phyloP scores from a whole-genome alignment of 306 rosid genomes.

The Inga leiocalycina region DNA sequence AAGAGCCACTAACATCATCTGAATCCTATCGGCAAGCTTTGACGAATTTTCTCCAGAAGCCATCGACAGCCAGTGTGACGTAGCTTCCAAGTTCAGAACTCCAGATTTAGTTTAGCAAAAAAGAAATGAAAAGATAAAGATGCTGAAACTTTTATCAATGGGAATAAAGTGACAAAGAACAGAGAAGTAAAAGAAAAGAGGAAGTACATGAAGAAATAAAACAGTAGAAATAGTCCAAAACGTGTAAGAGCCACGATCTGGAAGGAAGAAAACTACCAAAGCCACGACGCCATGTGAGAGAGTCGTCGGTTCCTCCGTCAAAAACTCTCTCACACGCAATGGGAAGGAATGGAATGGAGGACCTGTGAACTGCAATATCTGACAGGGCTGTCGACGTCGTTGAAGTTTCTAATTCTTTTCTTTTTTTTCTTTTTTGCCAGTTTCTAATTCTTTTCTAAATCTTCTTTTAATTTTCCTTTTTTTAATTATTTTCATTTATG shows the following conservation, averaged over 20 bases:
- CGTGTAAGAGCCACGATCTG: constrained; percentile 46
- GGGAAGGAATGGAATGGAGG: constrained; percentile 36
- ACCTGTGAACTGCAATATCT: constrained; percentile 23
- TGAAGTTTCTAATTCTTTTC: constrained; percentile 21
- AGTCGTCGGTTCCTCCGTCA: constrained; percentile 19
- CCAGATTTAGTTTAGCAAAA: constrained; percentile 28
- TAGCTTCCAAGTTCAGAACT: constrained; percentile 36
- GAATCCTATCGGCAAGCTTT: constrained; percentile 11
- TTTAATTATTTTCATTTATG: background rate
- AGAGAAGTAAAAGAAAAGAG: background rate
- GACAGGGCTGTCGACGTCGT: constrained; percentile 49
- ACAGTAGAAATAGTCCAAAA: constrained; percentile 46
- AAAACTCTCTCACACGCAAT: constrained; percentile 21
- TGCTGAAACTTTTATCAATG: constrained; percentile 32
- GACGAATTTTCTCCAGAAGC: constrained; percentile 19
- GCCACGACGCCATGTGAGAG: constrained; percentile 9
- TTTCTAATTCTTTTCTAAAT: background rate
- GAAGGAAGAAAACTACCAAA: constrained; percentile 14
- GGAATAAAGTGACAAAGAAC: constrained; percentile 12
- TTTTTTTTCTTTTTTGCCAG: no score
- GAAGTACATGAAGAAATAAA: constrained; percentile 38
- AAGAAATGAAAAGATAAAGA: constrained; percentile 20
- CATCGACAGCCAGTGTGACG: constrained; percentile 12
- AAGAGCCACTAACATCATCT: constrained; percentile 10
- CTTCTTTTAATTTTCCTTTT: background rate